Evolutionary conservation across 345 rosid species (phyloP).

Genomic region (Sisymbrium irio): DNA sequence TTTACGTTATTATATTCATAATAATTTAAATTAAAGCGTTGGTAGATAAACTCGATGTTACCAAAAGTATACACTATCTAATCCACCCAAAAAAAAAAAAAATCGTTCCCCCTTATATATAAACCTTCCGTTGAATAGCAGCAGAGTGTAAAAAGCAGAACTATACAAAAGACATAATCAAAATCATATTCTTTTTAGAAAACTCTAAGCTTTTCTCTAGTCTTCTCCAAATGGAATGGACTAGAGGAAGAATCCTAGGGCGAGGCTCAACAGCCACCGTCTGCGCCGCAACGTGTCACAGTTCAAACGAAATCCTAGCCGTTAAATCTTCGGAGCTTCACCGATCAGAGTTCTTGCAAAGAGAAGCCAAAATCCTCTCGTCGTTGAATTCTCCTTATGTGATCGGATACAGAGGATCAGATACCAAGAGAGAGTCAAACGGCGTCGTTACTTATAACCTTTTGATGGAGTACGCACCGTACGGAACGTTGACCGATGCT

Average conservation of each 20-base stretch:
- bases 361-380: conserved; percentile 55
- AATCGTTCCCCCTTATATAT: conserved; percentile 24
- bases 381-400: conserved; percentile 54
- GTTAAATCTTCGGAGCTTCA: conserved; percentile 57
- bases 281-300: conserved; percentile 42
- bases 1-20: conserved; percentile 18
- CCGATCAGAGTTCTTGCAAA: conserved; percentile 48
- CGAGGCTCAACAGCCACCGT: conserved; percentile 79
- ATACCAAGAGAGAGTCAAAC: conserved; percentile 43
- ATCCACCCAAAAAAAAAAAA: neutral
- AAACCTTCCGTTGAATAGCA: conserved; percentile 15
- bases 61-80: conserved; percentile 41
- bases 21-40: neutral
- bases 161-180: neutral
- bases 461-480: conserved; percentile 61
- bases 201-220: conserved; percentile 1
- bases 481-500: conserved; percentile 55
- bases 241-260: conserved; percentile 62
- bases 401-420: conserved; percentile 62
- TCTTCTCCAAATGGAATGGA: conserved; percentile 61
- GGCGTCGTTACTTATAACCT: conserved; percentile 56
- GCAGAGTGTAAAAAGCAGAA: conserved; percentile 6
- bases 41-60: conserved; percentile 36
- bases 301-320: conserved; percentile 48
- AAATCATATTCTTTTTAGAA: neutral